phyloP scores from a whole-genome alignment of 805 yeast genomes.

The Ogataea sp. region DNA sequence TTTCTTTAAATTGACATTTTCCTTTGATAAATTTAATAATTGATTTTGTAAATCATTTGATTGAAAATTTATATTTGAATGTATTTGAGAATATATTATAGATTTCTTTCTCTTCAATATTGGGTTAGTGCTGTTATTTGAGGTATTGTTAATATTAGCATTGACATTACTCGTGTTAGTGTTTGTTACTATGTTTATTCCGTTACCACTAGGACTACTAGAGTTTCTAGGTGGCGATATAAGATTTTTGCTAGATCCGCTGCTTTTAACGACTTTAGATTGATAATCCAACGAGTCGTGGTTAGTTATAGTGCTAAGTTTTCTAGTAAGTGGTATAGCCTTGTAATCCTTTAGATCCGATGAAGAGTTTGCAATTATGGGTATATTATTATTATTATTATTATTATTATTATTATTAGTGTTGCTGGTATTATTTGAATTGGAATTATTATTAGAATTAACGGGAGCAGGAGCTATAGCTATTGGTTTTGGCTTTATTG shows the following conservation, averaged over 20 bases:
- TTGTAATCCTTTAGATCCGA: conserved; percentile 1
- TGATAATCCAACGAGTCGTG: conserved; percentile 16
- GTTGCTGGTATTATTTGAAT: background rate
- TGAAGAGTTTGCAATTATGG: background rate
- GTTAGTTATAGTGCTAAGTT: conserved; percentile 13
- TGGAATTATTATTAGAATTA: too few relatives aligned
- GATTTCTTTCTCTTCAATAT: conserved; percentile 5
- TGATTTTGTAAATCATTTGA: conserved; percentile 29
- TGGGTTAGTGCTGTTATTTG: conserved; percentile 3
- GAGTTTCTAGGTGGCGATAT: background rate
- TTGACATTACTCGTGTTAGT: conserved; percentile 26
- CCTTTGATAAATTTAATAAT: conserved; percentile 33
- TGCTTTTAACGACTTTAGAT: background rate
- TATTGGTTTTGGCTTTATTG: conserved; percentile 19
- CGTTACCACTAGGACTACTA: background rate
- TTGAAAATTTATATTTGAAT: conserved; percentile 25
- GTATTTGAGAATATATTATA: conserved; percentile 25
- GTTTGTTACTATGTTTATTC: conserved; percentile 22
- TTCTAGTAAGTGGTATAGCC: conserved; percentile 6
- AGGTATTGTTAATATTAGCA: conserved; percentile 10
- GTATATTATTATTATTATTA: background rate
- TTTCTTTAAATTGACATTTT: conserved; percentile 34
- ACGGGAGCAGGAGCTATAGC: conserved; percentile 12
- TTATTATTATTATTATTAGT: background rate
- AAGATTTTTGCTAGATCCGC: background rate